Percentiles rank a stretch among this genome's conserved stretches.
These are phyloP conservation scores for Phaeotremella fagi DNA, from an alignment of 768 basidiomycete species.

Conservation along the genomic window DNA sequence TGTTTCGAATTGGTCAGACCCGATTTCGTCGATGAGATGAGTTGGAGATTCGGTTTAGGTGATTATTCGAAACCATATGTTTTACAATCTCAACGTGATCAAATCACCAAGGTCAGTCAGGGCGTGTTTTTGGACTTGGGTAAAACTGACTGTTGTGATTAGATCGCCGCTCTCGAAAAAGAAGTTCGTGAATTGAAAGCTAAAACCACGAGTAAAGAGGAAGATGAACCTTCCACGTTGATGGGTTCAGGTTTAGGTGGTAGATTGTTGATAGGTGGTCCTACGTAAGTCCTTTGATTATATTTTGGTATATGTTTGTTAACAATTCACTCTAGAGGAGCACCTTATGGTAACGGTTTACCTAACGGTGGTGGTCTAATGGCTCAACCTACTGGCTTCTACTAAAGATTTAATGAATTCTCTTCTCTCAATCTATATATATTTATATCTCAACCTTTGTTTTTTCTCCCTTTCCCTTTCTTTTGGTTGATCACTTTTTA, in stretches of 20 bases:
- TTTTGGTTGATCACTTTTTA: no score
- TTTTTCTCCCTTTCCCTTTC: no score
- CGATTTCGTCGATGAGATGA: slow-evolving; percentile 88
- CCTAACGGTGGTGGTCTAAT: slow-evolving; percentile 34
- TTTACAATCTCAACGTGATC: slow-evolving; percentile 72
- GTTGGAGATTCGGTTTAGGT: slow-evolving; percentile 92
- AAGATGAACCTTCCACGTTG: slow-evolving; percentile 77
- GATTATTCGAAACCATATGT: slow-evolving; percentile 98
- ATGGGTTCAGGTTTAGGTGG: slow-evolving; percentile 67
- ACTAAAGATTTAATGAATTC: slow-evolving; percentile 17
- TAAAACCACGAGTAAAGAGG: slow-evolving; percentile 79
- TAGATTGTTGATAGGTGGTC: slow-evolving; percentile 46
- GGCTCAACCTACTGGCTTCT: slow-evolving; percentile 39
- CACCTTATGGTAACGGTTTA: slow-evolving; percentile 25
- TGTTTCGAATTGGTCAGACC: slow-evolving; percentile 95
- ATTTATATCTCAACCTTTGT: no score
- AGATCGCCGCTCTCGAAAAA: slow-evolving; percentile 77
- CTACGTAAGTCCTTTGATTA: slow-evolving; percentile 23
- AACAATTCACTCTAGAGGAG: slow-evolving; percentile 3
- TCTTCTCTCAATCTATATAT: no score
- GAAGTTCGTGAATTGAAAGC: slow-evolving; percentile 80
- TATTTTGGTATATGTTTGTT: neutral
- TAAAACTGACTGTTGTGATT: slow-evolving; percentile 1
- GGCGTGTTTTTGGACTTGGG: neutral
- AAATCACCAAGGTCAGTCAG: slow-evolving; percentile 34